Evolutionary conservation across 805 yeast genomes (phyloP), one percentile per base, ranked within the genome.

Genomic region (Ogataea sp.): DNA sequence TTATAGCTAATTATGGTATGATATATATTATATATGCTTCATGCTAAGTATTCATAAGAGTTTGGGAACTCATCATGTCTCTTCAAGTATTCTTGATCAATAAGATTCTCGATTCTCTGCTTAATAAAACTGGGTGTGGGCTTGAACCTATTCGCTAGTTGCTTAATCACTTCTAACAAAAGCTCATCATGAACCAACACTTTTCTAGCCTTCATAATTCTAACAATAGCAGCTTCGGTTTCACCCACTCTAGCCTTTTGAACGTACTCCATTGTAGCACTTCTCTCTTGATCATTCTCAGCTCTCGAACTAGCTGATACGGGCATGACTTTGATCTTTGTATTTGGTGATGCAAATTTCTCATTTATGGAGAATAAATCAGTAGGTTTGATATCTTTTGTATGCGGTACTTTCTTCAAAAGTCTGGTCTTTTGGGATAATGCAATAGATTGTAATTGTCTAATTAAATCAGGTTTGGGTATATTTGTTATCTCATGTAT

Each of bases 191-290:
- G 90, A 20, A 58, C 65, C 39, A 81, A 48, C 1, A 68, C 59
- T 48, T 78, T 80, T 26, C 88, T 65, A 1, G 85, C 71, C 61
- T 88, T 88, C 90, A 88, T 80, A n/a, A 81, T 76, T 38, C 96
- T 69, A 5, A 88, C 95, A 40, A 88, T 73, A 0, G 94, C 93
- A 1, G 96, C 95, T 53, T 85, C 93, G 2, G 83, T 65, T 51
- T 80, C 84, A 40, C 70, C 68, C 42, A 75, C 69, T 41, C 95
- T 68, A 4, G 86, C 77, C 47, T 74, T 80, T 30, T 71, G 70
- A 24, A 86, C 65, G 28, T 67, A 61, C n/a, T 69, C 69, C 55
- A 78, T 61, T 0, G 84, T 80, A 39, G 69, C 70, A 15, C 62
- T 61, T 10, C 71, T 59, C 47, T 79, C 84, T 14, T 64, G 61